phyloP scores from a whole-genome alignment of 1,139 yeast species.

The Yamadazyma conglobata region DNA sequence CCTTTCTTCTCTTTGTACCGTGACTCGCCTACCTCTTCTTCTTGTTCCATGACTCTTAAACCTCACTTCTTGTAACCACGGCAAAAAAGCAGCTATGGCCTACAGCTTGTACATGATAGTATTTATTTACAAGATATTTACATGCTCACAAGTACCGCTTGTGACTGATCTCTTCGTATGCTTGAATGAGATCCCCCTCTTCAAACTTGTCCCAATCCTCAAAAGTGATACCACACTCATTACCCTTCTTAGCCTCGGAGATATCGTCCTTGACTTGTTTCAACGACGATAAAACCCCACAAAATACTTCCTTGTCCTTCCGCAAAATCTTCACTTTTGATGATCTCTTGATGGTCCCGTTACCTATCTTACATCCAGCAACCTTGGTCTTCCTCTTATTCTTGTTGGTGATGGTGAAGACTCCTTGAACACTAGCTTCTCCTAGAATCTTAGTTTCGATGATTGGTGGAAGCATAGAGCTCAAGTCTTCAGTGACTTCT shows the following conservation, averaged over 20 bases:
- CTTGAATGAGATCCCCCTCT: slow-evolving; percentile 74
- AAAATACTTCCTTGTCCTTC: slow-evolving; percentile 49
- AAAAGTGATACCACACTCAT: slow-evolving; percentile 85
- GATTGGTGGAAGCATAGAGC: slow-evolving; percentile 60
- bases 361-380: slow-evolving; percentile 86
- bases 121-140: too few species aligned
- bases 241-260: slow-evolving; percentile 73
- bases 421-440: slow-evolving; percentile 66
- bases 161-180: slow-evolving; percentile 66
- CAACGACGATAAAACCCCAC: slow-evolving; percentile 70
- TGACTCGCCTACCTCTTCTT: too few species aligned
- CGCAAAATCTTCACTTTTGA: slow-evolving; percentile 65
- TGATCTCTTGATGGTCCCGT: slow-evolving; percentile 63
- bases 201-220: slow-evolving; percentile 67
- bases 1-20: too few species aligned
- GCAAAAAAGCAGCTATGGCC: too few species aligned
- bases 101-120: too few species aligned
- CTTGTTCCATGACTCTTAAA: too few species aligned
- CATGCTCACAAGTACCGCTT: slow-evolving; percentile 70
- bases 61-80: too few species aligned
- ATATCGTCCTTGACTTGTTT: slow-evolving; percentile 85
- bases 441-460: slow-evolving; percentile 67
- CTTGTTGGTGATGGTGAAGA: slow-evolving; percentile 61
- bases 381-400: slow-evolving; percentile 51
- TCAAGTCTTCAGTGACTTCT: slow-evolving; percentile 67